Percentiles rank a stretch among this genome's conserved stretches.
phyloP scores from a whole-genome alignment of 148 eudicot genomes.

The Pouteria glomerata region DNA sequence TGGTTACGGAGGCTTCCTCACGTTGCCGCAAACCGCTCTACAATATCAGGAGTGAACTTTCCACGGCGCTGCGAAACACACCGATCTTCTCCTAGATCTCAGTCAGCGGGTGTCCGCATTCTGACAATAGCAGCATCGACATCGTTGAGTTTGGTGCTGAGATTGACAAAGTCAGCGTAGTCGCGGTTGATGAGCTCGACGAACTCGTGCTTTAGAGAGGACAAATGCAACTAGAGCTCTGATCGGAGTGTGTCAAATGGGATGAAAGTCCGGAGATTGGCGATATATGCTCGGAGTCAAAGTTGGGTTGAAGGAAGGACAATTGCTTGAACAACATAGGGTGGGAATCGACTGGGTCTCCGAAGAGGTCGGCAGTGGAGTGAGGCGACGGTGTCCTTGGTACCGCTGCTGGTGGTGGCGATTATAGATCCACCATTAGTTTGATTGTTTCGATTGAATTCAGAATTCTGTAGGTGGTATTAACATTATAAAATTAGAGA shows the following conservation, averaged over 20 bases:
- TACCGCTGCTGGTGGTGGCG: constrained; percentile 20
- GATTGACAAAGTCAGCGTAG: constrained; percentile 80
- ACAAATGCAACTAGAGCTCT: constrained; percentile 67
- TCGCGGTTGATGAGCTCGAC: constrained; percentile 88
- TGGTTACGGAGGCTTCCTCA: constrained; percentile 54
- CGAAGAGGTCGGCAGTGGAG: constrained; percentile 63
- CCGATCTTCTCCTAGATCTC: constrained; percentile 76
- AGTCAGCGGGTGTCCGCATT: constrained; percentile 81
- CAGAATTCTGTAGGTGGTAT: too few species aligned
- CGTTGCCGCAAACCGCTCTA: constrained; percentile 57
- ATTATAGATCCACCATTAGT: constrained; percentile 43
- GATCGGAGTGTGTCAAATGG: constrained; percentile 84
- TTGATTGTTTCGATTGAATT: neutral
- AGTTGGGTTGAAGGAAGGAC: constrained; percentile 37
- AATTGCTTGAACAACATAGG: constrained; percentile 79
- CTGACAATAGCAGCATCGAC: constrained; percentile 73
- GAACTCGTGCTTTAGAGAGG: constrained; percentile 64
- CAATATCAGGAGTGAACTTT: constrained; percentile 45
- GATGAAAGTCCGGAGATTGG: constrained; percentile 93
- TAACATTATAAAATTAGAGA: too few species aligned
- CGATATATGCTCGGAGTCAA: constrained; percentile 44
- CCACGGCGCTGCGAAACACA: constrained; percentile 49
- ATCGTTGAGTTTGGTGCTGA: constrained; percentile 77
- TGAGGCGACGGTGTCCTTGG: constrained; percentile 32
- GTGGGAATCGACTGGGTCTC: constrained; percentile 55